phyloP scores from a whole-genome alignment of 768 basidiomycete genomes.

The Macrolepiota albuminosa region DNA sequence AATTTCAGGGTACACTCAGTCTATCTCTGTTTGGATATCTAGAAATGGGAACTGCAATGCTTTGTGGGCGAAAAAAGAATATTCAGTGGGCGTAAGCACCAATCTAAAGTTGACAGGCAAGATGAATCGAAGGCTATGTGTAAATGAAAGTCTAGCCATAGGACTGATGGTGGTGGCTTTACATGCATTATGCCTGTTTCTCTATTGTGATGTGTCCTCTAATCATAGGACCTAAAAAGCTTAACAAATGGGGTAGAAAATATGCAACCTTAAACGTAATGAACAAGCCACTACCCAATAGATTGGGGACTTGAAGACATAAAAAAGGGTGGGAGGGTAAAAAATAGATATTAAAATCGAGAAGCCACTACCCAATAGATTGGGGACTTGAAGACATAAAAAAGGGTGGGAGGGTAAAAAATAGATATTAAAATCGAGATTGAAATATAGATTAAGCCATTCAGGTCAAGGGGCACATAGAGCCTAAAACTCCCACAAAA shows the following conservation, averaged over 20 bases:
- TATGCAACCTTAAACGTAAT: no score
- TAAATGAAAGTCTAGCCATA: no score
- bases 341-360: constrained; percentile 7
- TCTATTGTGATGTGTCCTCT: neutral
- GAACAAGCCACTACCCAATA: neutral
- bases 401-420: constrained; percentile 1
- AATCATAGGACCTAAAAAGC: neutral
- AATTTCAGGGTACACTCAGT: neutral
- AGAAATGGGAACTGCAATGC: neutral
- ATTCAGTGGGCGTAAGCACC: neutral
- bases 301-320: constrained; percentile 1
- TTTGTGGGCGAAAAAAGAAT: no score
- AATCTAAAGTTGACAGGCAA: neutral
- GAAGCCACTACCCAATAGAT: neutral
- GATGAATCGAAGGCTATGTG: neutral
- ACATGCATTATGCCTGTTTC: neutral
- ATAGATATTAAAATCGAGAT: constrained; percentile 8
- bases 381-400: constrained; percentile 2
- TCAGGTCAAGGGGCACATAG: constrained; percentile 3
- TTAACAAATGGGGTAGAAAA: neutral
- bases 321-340: constrained; percentile 3
- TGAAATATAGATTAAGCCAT: constrained; percentile 2
- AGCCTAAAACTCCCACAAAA: constrained; percentile 1
- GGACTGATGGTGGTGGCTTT: neutral
- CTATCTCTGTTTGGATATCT: no score